Evolutionary conservation across 805 yeast genomes (phyloP).

Genomic region (Wickerhamomyces kurtzmanii): DNA sequence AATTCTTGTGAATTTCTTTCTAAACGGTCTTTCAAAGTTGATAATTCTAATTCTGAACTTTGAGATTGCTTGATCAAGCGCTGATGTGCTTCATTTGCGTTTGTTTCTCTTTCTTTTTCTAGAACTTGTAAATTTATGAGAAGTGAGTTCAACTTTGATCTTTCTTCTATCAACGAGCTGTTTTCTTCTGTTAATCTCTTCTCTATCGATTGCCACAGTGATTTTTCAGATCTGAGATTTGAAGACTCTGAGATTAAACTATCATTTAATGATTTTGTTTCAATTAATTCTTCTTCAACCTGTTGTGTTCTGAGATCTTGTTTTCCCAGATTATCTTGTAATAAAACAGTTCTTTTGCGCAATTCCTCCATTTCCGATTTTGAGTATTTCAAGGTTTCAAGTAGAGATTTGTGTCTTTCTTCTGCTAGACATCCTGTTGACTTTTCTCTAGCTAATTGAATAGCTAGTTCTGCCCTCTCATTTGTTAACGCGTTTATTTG

Average conservation of each 20-base stretch:
- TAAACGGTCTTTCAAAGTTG: slow-evolving; percentile 33
- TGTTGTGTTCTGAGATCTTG: slow-evolving; percentile 40
- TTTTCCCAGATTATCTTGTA: slow-evolving; percentile 31
- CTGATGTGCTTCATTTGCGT: slow-evolving; percentile 37
- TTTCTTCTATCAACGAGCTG: slow-evolving; percentile 44
- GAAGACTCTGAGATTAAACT: slow-evolving; percentile 33
- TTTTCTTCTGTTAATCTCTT: slow-evolving; percentile 43
- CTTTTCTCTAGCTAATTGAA: slow-evolving; percentile 42
- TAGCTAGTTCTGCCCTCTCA: slow-evolving; percentile 35
- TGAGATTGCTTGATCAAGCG: slow-evolving; percentile 40
- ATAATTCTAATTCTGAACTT: slow-evolving; percentile 36
- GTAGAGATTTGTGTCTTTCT: slow-evolving; percentile 35
- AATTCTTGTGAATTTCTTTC: slow-evolving; percentile 41
- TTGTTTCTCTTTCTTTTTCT: slow-evolving; percentile 49
- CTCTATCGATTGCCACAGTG: slow-evolving; percentile 37
- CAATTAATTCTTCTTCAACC: slow-evolving; percentile 44
- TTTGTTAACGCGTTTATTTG: slow-evolving; percentile 29
- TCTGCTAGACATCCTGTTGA: slow-evolving; percentile 44
- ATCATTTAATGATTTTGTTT: slow-evolving; percentile 36
- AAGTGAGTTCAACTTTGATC: slow-evolving; percentile 43
- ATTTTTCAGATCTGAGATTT: slow-evolving; percentile 44
- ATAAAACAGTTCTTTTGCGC: slow-evolving; percentile 22
- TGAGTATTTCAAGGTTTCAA: slow-evolving; percentile 27
- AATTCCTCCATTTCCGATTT: slow-evolving; percentile 37
- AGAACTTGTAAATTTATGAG: slow-evolving; percentile 51